Conservation (phyloP, 2,329 filamentous ascomycete species). For the Venturia asperata region DNA sequence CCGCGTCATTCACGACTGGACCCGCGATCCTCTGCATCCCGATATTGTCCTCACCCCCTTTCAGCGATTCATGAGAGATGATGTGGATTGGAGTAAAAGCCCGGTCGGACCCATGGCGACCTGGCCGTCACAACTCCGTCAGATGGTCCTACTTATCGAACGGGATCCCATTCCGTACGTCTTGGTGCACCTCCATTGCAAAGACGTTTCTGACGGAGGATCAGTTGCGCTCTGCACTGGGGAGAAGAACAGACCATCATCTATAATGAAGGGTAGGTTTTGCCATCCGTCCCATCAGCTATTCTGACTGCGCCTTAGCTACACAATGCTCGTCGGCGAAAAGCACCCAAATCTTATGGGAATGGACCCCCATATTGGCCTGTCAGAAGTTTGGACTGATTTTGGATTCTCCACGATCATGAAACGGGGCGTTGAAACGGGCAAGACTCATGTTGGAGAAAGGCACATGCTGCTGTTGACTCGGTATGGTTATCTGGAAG, state of each 20-base stretch:
- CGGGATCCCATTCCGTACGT: too few species aligned
- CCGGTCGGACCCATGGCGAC: conserved; percentile 17
- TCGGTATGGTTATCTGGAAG: conserved; percentile 19
- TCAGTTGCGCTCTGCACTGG: too few species aligned
- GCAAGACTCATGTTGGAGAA: neutral
- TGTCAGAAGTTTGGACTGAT: neutral
- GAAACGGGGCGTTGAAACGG: conserved; percentile 5
- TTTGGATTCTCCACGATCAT: conserved; percentile 14
- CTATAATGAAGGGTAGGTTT: neutral
- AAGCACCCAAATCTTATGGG: conserved; percentile 17
- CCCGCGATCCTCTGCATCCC: conserved; percentile 15
- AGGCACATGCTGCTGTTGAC: conserved; percentile 15
- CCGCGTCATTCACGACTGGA: conserved; percentile 18
- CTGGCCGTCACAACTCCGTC: conserved; percentile 16
- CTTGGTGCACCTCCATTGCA: too few species aligned
- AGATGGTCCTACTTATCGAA: neutral
- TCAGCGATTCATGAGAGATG: conserved; percentile 11
- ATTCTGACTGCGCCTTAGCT: neutral
- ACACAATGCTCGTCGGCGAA: conserved; percentile 14
- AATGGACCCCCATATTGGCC: conserved; percentile 12
- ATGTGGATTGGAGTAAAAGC: conserved; percentile 15
- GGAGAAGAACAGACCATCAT: neutral
- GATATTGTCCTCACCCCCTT: conserved; percentile 15
- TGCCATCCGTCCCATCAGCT: neutral
- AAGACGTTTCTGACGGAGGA: too few species aligned